phyloP scores from a whole-genome alignment of 1,284 basidiomycete species.

The Melampsora americana region DNA sequence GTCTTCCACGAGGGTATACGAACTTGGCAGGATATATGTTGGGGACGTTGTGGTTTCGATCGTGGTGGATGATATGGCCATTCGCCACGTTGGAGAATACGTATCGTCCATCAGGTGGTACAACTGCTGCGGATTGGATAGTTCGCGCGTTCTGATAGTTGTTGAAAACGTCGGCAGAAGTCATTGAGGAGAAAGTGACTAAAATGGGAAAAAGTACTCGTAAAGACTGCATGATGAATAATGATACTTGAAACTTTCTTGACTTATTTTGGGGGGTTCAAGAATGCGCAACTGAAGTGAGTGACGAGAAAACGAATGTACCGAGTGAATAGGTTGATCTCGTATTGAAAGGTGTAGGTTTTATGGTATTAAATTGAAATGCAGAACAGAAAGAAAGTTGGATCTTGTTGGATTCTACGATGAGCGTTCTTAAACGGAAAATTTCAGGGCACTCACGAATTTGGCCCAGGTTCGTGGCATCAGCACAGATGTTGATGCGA shows the following conservation, averaged over 20 bases:
- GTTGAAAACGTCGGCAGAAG: constrained; percentile 29
- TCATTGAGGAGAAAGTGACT: not conserved
- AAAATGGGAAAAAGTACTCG: not conserved
- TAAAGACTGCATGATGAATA: not conserved
- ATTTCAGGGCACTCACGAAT: too few relatives aligned
- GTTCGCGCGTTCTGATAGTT: constrained; percentile 36
- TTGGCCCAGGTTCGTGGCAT: too few relatives aligned
- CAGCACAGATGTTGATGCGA: too few relatives aligned
- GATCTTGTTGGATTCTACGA: too few relatives aligned
- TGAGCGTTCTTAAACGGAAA: too few relatives aligned
- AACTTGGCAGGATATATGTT: constrained; percentile 26
- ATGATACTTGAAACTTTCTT: not conserved
- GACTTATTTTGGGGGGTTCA: too few relatives aligned
- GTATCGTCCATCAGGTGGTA: constrained; percentile 29
- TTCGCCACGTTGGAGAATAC: constrained; percentile 27
- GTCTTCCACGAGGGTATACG: not conserved
- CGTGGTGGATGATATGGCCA: constrained; percentile 33
- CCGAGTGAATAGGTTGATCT: not conserved
- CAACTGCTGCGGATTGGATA: constrained; percentile 31
- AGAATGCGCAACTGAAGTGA: not conserved
- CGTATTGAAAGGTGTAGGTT: too few relatives aligned
- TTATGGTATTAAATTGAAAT: too few relatives aligned
- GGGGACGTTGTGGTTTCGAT: constrained; percentile 35
- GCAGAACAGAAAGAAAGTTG: too few relatives aligned
- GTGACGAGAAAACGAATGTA: not conserved